Conservation (phyloP, 768 basidiomycete genomes). For the Cytidiella melzeri region DNA sequence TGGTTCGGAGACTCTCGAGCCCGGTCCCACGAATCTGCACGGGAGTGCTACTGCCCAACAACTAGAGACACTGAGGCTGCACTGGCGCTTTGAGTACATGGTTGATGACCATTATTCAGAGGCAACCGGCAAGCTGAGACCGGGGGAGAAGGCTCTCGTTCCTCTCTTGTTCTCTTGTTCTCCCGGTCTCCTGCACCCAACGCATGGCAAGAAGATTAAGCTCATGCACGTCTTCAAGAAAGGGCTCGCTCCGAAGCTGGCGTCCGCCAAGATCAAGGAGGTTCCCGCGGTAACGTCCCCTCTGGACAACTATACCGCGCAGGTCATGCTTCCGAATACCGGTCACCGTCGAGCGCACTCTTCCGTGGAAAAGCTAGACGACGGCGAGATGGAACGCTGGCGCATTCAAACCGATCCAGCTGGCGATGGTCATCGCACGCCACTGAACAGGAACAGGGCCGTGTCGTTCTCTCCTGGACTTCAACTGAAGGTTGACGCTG, state of each 20-base stretch:
- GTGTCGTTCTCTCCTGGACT: not conserved
- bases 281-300: conserved; percentile 29
- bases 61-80: conserved; percentile 32
- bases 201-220: conserved; percentile 53
- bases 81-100: conserved; percentile 78
- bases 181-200: conserved; percentile 54
- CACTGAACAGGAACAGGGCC: not conserved
- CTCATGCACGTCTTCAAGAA: conserved; percentile 72
- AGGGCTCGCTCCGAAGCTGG: conserved; percentile 56
- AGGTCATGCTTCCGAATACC: not conserved
- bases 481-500: not conserved
- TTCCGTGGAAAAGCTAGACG: not conserved
- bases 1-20: conserved; percentile 48
- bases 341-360: not conserved
- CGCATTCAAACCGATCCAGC: not conserved
- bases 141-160: conserved; percentile 67
- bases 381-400: not conserved
- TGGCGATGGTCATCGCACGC: not conserved
- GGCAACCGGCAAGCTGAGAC: conserved; percentile 27
- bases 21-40: conserved; percentile 13
- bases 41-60: not conserved
- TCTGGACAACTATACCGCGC: not conserved
- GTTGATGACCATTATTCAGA: conserved; percentile 50
- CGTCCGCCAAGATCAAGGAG: conserved; percentile 50
- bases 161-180: conserved; percentile 75